Evolutionary conservation across 78 protist species (phyloP).

Genomic region (Dictyostelium firmibasis): DNA sequence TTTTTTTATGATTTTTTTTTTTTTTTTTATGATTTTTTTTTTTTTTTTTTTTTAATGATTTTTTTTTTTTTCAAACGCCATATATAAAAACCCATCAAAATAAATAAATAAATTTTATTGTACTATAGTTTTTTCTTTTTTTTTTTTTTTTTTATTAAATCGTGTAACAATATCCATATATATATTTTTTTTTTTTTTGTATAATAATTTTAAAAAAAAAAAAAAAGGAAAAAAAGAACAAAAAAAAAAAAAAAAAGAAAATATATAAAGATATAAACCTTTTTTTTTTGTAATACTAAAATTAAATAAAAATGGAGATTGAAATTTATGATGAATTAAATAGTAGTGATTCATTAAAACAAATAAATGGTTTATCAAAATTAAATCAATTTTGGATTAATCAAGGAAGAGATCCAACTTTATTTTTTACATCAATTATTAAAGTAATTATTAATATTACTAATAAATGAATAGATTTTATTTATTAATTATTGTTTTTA

Average conservation of each 20-base stretch:
- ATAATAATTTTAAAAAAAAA: neutral
- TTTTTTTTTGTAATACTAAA: neutral
- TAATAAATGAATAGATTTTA: neutral
- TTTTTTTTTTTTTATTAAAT: neutral
- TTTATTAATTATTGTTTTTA: neutral
- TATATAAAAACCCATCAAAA: neutral
- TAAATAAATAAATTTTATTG: slow-evolving; percentile 1
- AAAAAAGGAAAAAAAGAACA: too few species aligned
- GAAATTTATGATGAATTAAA: slow-evolving; percentile 70
- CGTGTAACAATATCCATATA: neutral
- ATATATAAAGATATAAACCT: neutral
- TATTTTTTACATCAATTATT: slow-evolving; percentile 46
- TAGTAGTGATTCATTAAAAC: slow-evolving; percentile 65
- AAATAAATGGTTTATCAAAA: slow-evolving; percentile 41
- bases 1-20: neutral
- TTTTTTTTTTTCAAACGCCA: neutral
- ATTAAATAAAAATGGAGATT: slow-evolving; percentile 26
- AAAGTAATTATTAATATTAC: slow-evolving; percentile 1
- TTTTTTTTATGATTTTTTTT: neutral
- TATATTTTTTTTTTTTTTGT: neutral
- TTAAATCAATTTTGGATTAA: slow-evolving; percentile 67
- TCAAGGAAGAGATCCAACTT: slow-evolving; percentile 76
- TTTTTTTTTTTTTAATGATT: neutral
- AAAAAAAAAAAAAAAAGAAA: too few species aligned
- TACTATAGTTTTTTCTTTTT: neutral